phyloP scores from a whole-genome alignment of 805 yeast genomes.

The Kuraishia hungarica region DNA sequence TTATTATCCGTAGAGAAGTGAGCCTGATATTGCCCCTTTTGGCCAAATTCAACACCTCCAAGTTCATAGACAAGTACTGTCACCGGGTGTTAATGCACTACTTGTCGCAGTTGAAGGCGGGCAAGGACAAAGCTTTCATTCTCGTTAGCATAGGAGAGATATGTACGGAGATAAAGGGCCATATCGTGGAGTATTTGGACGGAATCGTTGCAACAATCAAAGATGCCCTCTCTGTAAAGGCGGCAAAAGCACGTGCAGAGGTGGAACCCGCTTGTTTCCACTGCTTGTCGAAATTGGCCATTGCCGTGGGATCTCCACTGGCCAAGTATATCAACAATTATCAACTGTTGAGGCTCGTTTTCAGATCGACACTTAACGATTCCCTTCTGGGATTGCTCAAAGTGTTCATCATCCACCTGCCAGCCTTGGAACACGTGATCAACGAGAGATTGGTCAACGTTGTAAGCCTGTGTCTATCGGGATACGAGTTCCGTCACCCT shows the following conservation, averaged over 20 bases:
- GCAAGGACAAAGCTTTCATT: conserved; percentile 66
- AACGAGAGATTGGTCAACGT: conserved; percentile 64
- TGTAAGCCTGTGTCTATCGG: conserved; percentile 70
- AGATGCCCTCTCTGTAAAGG: conserved; percentile 63
- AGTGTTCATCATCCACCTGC: conserved; percentile 61
- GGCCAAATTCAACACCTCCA: conserved; percentile 66
- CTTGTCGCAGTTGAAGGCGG: conserved; percentile 64
- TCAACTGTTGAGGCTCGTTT: conserved; percentile 60
- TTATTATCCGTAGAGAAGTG: conserved; percentile 76
- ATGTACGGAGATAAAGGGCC: conserved; percentile 69
- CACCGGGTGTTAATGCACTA: conserved; percentile 74
- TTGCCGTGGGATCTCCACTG: conserved; percentile 87
- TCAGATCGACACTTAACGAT: conserved; percentile 77
- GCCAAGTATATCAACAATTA: conserved; percentile 84
- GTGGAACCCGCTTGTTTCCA: conserved; percentile 82
- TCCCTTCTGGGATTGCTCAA: conserved; percentile 71
- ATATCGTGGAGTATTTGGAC: conserved; percentile 81
- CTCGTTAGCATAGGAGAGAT: conserved; percentile 80
- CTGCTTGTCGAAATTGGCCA: conserved; percentile 79
- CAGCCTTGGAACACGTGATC: conserved; percentile 68
- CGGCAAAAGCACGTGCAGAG: conserved; percentile 56
- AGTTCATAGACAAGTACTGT: conserved; percentile 73
- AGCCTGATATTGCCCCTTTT: conserved; percentile 74
- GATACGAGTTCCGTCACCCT: conserved; percentile 73
- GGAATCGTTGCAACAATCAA: conserved; percentile 77